phyloP scores from a whole-genome alignment of 2,329 filamentous ascomycete species.

The Apiospora malaysiana region DNA sequence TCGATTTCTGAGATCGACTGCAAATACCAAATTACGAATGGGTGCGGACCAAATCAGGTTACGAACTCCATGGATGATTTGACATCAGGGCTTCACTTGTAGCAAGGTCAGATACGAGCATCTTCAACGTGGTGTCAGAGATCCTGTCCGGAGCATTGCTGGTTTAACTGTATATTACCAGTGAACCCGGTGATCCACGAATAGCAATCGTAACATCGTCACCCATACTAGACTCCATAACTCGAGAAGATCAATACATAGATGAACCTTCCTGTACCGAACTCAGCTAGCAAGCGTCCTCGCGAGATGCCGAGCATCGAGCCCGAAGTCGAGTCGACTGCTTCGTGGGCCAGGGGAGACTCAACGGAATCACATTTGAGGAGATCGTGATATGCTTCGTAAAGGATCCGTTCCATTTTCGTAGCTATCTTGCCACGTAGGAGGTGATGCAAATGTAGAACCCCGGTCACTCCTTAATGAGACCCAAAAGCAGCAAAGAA shows the following conservation, averaged over 20 bases:
- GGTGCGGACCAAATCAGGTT: no score
- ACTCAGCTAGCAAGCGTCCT: conserved; percentile 15
- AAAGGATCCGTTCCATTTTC: conserved; percentile 42
- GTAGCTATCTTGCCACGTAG: conserved; percentile 53
- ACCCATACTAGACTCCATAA: conserved; percentile 18
- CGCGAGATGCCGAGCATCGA: conserved; percentile 14
- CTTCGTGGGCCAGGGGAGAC: conserved; percentile 7
- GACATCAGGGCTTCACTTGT: no score
- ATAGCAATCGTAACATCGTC: conserved; percentile 19
- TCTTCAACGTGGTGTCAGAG: not conserved
- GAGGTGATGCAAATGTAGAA: conserved; percentile 64
- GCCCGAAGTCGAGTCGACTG: conserved; percentile 11
- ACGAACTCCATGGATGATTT: not conserved
- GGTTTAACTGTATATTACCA: conserved; percentile 17
- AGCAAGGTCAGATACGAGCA: not conserved
- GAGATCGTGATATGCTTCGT: conserved; percentile 23
- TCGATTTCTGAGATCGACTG: no score
- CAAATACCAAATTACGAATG: not conserved
- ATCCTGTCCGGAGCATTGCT: not conserved
- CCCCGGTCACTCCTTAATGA: conserved; percentile 65
- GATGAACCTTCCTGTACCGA: conserved; percentile 14
- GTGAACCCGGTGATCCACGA: conserved; percentile 14
- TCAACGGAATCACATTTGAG: conserved; percentile 20
- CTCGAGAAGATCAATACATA: conserved; percentile 10
- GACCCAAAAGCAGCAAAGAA: conserved; percentile 66